Conservation (phyloP, 495 filamentous ascomycete genomes). For the Talaromyces ruber region DNA sequence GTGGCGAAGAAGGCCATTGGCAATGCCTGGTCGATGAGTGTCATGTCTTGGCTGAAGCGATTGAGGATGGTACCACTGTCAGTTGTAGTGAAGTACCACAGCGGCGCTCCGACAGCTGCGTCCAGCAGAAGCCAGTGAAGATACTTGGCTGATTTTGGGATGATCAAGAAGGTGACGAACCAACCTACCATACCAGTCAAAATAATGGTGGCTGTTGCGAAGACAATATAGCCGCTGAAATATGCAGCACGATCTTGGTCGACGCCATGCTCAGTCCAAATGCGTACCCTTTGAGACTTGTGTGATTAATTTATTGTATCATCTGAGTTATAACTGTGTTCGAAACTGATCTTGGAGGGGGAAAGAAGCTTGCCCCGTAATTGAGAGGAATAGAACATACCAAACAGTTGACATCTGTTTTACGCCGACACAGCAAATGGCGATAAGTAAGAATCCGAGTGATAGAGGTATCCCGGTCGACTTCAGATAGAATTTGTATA, state of each 20-base stretch:
- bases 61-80: constrained; percentile 38
- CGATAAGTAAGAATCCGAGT: neutral
- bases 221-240: neutral
- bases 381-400: neutral
- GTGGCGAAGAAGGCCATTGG: constrained; percentile 20
- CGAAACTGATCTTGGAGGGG: neutral
- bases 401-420: neutral
- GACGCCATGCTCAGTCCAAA: neutral
- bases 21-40: constrained; percentile 48
- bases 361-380: neutral
- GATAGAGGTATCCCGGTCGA: neutral
- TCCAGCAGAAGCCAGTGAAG: neutral
- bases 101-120: constrained; percentile 21
- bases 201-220: neutral
- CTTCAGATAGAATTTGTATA: neutral
- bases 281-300: neutral
- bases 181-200: neutral
- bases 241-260: neutral
- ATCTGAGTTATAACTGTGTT: neutral
- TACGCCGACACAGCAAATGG: neutral
- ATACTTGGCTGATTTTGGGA: neutral
- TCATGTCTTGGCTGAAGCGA: constrained; percentile 54
- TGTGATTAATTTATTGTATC: neutral
- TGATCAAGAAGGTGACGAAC: neutral
- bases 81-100: constrained; percentile 37